Conservation (phyloP, 805 yeast genomes). For the Sugiyamaella floridensis region DNA sequence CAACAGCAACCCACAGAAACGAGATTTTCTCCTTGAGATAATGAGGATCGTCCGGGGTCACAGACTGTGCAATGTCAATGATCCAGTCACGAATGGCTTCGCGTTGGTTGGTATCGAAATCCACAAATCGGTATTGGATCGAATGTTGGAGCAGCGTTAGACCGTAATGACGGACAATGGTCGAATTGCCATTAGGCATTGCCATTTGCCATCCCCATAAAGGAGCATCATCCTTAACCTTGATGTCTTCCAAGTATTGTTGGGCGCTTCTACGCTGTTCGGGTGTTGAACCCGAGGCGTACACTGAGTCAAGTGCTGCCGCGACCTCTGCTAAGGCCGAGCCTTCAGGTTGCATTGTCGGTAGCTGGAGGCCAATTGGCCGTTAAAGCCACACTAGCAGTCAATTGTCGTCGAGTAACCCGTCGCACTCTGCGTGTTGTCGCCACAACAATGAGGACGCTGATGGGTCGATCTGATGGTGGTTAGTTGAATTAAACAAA, state of each 20-base stretch:
- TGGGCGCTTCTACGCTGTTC: conserved; percentile 47
- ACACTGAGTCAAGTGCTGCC: conserved; percentile 55
- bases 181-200: conserved; percentile 52
- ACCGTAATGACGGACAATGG: conserved; percentile 85
- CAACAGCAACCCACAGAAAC: conserved; percentile 82
- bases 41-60: conserved; percentile 68
- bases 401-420: background rate
- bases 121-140: conserved; percentile 46
- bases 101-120: conserved; percentile 52
- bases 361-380: background rate
- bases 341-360: conserved; percentile 10
- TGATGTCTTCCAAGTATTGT: conserved; percentile 66
- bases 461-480: background rate
- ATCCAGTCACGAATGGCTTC: conserved; percentile 77
- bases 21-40: conserved; percentile 86
- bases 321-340: conserved; percentile 66
- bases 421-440: background rate
- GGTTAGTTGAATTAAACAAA: background rate
- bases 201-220: conserved; percentile 88
- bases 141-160: conserved; percentile 71
- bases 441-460: background rate
- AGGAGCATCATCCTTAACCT: conserved; percentile 76
- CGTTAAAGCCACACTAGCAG: background rate
- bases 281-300: conserved; percentile 28
- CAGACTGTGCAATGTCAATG: conserved; percentile 61